Percentiles rank a stretch among this genome's conserved stretches.
phyloP scores from a whole-genome alignment of 2,329 filamentous ascomycete genomes.

The Beauveria sp. region DNA sequence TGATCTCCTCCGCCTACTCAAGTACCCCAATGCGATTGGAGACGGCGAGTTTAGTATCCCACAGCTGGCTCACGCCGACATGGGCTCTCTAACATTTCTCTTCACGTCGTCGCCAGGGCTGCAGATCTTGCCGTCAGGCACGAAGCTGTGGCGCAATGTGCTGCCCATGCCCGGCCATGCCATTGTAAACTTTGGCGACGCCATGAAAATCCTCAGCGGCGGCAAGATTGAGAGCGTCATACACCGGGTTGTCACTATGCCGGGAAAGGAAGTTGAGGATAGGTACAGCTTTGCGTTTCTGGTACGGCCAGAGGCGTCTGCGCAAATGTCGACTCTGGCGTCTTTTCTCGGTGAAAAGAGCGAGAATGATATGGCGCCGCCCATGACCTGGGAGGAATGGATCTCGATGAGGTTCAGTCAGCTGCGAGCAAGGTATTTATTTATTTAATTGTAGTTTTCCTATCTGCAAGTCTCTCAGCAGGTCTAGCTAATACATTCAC shows the following conservation, averaged over 20 bases:
- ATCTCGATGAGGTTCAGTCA: not conserved
- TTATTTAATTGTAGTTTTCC: no score
- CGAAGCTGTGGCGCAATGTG: not conserved
- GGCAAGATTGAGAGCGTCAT: not conserved
- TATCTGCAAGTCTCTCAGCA: not conserved
- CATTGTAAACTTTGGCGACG: slow-evolving; percentile 2
- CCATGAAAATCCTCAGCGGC: slow-evolving; percentile 2
- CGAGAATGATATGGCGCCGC: not conserved
- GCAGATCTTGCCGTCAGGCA: not conserved
- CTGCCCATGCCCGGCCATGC: not conserved
- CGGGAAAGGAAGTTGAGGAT: not conserved
- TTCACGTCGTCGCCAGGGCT: not conserved
- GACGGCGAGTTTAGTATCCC: not conserved
- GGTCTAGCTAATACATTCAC: no score
- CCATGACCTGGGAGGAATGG: slow-evolving; percentile 5
- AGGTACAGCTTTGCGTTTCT: slow-evolving; percentile 1
- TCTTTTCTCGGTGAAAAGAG: not conserved
- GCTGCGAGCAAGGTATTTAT: not conserved
- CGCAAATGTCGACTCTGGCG: not conserved
- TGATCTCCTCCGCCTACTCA: not conserved
- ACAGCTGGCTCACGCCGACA: slow-evolving; percentile 2
- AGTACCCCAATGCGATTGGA: not conserved
- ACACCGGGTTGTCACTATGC: not conserved
- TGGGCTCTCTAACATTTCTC: slow-evolving; percentile 3
- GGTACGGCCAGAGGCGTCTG: not conserved